A percentile compares a stretch with the other conserved stretches of the same genome.
phyloP scores from a whole-genome alignment of 225 moss, liverwort and hornwort species.

The Takakia lepidozioides region DNA sequence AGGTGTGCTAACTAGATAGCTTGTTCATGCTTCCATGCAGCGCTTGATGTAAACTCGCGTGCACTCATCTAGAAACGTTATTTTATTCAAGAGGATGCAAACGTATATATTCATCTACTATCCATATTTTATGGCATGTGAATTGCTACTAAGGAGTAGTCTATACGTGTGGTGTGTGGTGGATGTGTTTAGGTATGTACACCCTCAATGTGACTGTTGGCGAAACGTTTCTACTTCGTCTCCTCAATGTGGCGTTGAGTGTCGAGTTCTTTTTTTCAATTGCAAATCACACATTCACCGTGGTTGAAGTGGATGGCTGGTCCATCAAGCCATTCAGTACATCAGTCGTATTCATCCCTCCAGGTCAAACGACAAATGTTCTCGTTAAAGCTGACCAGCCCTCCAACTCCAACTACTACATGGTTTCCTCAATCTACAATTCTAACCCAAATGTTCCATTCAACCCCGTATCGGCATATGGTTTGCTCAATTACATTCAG shows the following conservation, averaged over 20 bases:
- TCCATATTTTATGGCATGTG: too few species aligned
- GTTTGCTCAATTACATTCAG: too few species aligned
- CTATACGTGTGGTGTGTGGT: too few species aligned
- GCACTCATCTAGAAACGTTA: too few species aligned
- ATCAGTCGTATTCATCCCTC: slow-evolving; percentile 8
- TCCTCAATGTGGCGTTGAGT: slow-evolving; percentile 23
- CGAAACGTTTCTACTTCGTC: slow-evolving; percentile 13
- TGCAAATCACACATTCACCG: slow-evolving; percentile 22
- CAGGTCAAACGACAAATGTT: slow-evolving; percentile 21
- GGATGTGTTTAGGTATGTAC: too few species aligned
- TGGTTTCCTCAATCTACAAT: slow-evolving; percentile 2
- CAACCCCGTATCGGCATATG: too few species aligned
- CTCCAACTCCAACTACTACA: background rate
- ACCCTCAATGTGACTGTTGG: background rate
- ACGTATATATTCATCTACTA: too few species aligned
- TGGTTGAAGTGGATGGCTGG: slow-evolving; percentile 19
- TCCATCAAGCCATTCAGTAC: slow-evolving; percentile 14
- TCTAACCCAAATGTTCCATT: slow-evolving; percentile 17
- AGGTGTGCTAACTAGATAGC: too few species aligned
- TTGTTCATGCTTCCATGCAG: too few species aligned
- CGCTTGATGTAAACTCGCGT: too few species aligned
- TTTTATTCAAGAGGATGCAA: too few species aligned
- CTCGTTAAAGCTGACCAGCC: slow-evolving; percentile 13
- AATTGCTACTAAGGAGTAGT: too few species aligned
- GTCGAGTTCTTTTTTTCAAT: slow-evolving; percentile 14